Conservation (phyloP, 768 basidiomycete species). For the Tricholomella constricta region DNA sequence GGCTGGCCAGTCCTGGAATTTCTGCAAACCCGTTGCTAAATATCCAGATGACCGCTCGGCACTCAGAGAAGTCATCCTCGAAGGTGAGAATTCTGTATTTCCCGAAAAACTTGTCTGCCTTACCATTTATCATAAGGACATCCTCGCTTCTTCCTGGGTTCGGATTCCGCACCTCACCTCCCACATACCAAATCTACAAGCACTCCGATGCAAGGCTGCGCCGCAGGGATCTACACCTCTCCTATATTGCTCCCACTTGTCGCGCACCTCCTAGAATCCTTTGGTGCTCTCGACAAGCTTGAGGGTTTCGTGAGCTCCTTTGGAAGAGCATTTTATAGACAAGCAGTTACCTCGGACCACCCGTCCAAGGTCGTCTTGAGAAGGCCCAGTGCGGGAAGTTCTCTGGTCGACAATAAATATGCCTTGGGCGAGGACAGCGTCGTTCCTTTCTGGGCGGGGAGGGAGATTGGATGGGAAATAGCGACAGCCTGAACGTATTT, state of each 20-base stretch:
- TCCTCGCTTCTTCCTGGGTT: constrained; percentile 95
- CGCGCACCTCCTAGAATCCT: constrained; percentile 85
- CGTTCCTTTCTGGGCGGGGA: constrained; percentile 89
- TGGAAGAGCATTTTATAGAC: constrained; percentile 81
- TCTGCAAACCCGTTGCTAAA: constrained; percentile 98
- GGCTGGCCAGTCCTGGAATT: constrained; percentile 94
- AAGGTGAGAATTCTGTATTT: constrained; percentile 49
- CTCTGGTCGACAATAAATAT: constrained; percentile 51
- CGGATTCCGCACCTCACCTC: constrained; percentile 95
- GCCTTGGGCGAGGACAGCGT: constrained; percentile 51
- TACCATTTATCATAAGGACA: constrained; percentile 55
- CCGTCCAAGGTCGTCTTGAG: constrained; percentile 45
- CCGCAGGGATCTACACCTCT: constrained; percentile 95
- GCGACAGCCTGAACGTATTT: constrained; percentile 16
- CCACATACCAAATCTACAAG: constrained; percentile 66
- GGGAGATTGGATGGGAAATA: constrained; percentile 74
- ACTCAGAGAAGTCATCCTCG: constrained; percentile 70
- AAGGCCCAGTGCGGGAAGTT: constrained; percentile 36
- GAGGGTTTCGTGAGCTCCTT: constrained; percentile 76
- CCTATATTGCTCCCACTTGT: constrained; percentile 89
- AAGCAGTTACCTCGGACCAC: constrained; percentile 27
- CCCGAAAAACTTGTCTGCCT: neutral
- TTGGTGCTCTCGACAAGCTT: constrained; percentile 81
- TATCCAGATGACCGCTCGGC: constrained; percentile 90
- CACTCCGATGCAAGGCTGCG: constrained; percentile 73